Evolutionary conservation across 805 yeast species (phyloP), one percentile per base, ranked within the genome.

Genomic region (Metschnikowia similis): DNA sequence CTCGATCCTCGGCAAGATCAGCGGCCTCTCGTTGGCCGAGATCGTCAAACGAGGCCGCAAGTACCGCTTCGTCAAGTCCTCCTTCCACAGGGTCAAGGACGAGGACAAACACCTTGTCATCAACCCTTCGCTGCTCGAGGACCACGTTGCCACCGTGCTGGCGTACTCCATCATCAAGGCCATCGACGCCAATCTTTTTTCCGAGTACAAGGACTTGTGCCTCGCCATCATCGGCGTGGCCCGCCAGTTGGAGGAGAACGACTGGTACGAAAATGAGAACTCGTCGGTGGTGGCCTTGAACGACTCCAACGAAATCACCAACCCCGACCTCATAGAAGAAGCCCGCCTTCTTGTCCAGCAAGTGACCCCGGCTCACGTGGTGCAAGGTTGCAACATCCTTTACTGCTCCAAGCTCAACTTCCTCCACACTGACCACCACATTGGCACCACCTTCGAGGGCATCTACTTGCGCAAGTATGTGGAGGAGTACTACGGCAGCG

Each of bases 371-470:
- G 48, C 59, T 5, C 80, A 79, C 54, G 64, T 79, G 36, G 54
- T 57, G 28, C 63, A 65, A 57, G 83, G 83, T 4, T 61, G 72
- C 40, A 65, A 68, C 53, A 60, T 80, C 14, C 49, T 79, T 51
- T 64, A 73, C 30, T 74, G 79, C 16, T 63, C 81, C 14, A 78
- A 77, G 53, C 67, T 79, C 52, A 77, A 79, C 57, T 80, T 79
- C 55, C 66, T 79, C 48, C 83, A 79, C 52, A 76, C 83, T 0
- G 83, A 80, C 58, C 84, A 80, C 56, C 80, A 75, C 58, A 72
- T 76, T 16, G 75, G 80, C 47, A 75, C 80, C n/a, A 70, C 66
- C 46, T 60, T 79, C 17, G 81, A 78, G 49, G 81, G 82, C 0
- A 52, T 58, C 37, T 74, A 69, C 53, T 62, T 80, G 65, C 66